Evolutionary conservation across 805 yeast genomes (phyloP).

Genomic region (Zygosaccharomyces lentus): DNA sequence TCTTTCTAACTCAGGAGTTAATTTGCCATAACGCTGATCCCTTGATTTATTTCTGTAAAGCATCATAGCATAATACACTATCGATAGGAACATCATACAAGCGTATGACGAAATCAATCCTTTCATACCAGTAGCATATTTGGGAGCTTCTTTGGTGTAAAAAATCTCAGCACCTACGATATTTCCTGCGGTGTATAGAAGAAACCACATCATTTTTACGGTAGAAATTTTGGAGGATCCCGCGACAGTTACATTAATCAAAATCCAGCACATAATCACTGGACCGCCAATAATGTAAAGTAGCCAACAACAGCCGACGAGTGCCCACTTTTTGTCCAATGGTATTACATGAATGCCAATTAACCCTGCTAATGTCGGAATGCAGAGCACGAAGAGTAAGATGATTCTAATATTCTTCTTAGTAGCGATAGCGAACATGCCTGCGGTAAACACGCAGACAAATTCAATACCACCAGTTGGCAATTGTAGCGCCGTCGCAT

Average conservation of each 20-base stretch:
- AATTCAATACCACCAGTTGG: constrained; percentile 24
- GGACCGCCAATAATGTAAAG: constrained; percentile 23
- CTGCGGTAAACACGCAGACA: constrained; percentile 21
- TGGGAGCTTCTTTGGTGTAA: constrained; percentile 21
- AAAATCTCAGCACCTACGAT: constrained; percentile 20
- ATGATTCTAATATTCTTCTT: constrained; percentile 16
- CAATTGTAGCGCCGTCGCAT: constrained; percentile 17
- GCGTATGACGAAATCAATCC: constrained; percentile 20
- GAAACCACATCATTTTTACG: constrained; percentile 20
- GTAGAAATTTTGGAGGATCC: constrained; percentile 21
- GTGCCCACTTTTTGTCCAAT: constrained; percentile 20
- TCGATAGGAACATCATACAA: constrained; percentile 21
- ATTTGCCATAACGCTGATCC: constrained; percentile 13
- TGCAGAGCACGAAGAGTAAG: constrained; percentile 18
- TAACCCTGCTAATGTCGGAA: constrained; percentile 22
- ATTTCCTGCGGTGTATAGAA: constrained; percentile 21
- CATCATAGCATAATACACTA: constrained; percentile 18
- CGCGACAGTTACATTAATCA: constrained; percentile 20
- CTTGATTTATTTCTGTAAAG: constrained; percentile 18
- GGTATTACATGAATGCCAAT: constrained; percentile 21
- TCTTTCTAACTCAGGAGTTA: constrained; percentile 16
- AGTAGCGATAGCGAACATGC: constrained; percentile 20
- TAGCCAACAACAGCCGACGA: constrained; percentile 23
- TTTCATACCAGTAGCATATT: constrained; percentile 21
- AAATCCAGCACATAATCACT: constrained; percentile 23